Evolutionary conservation across 1,284 basidiomycete species (phyloP), one percentile per base, ranked within the genome.

Genomic region (Thelephora terrestris): DNA sequence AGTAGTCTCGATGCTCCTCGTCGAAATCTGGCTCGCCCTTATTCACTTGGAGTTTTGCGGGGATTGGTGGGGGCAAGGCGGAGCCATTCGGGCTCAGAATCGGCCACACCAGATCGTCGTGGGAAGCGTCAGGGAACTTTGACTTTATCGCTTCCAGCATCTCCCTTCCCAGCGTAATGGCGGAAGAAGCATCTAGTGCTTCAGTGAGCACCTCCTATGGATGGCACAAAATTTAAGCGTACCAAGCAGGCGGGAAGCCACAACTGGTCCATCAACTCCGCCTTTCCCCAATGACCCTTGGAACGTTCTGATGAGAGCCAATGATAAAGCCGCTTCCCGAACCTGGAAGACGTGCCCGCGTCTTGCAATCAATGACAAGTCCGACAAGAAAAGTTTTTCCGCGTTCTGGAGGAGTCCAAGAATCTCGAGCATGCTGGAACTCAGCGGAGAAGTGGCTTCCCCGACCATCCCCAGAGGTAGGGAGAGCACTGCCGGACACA

Each of bases 131-230:
- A 5, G 71, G 65, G 50, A 85, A 78, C 62, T 92, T 89, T 58
- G 78, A 67, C 2, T 72, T 68, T 27, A 86, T 80, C 17, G 74
- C 75, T 53, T 88, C 85, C 4, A 87, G 61, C 70, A 88, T 76
- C 61, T 96, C 91, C 24, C 87, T 75, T 12, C 82, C 79, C 1
- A 94, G 70, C 0, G 90, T 91, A 45, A 93, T 76, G 12, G 85
- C 78, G 0, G 81, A 69, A 23, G 78, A 80, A 48, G 70, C 71
- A 64, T 91, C 85, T 85, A n/a, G 54, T 34, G 29, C 7, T 42
- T 14, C 21, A 2, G 20, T 42, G 21, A 42, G 25, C 39, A 40
- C 14, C 3, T 42, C 21, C 21, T 9, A 3, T 20, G 39, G 14
- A 42, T 25, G 21, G 10, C 39, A 9, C n/a, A 20, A 7, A 42